Evolutionary conservation across 1,284 basidiomycete species (phyloP), one percentile per base, ranked within the genome.

Genomic region (Trichosporon ovoides): DNA sequence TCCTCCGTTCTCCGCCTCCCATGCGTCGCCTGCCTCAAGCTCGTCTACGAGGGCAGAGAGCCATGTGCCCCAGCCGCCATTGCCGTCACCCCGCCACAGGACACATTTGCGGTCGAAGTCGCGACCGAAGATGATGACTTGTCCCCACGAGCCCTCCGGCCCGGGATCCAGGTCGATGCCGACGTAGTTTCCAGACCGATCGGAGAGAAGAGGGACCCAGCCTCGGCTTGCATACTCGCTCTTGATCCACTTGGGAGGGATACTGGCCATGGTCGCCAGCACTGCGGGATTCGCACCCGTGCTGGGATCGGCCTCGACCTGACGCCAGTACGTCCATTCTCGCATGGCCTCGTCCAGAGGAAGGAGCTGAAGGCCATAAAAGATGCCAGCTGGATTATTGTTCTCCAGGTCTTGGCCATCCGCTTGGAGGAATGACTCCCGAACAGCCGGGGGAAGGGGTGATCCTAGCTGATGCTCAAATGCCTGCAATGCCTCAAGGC

Each of bases 71-170:
- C 96, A 98, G 5, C 95, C 95, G 12, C 84, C 86, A 36, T 84
- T 81, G 16, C 94, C 93, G 63, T 98, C 93, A 6, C 92, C 93
- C 58, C 83, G 82, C 85, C 88, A 94, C 53, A 98, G 81, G 34
- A 98, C 95, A 38, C 97, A 90, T 76, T 98, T 98, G 22, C 92
- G 90, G 76, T 98, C 95, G 77, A 98, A 97, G 73, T 98, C 95
- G 54, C 95, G 84, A 13, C 95, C 95, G 76, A 98, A 98, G 51
- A 98, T 86, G 63, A 98, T 98, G 53, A 97, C 93, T 75, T 98
- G 95, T 4, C 95, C 96, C 52, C 84, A 81, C 2, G 84, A 76
- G 50, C 93, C 95, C 36, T 71, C 73, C 62, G 86, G 84, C 19
- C 79, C 89, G 5, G 95, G 95, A 75, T 87, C 91, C 60, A 98